Evolutionary conservation across 2,329 filamentous ascomycete genomes (phyloP).

Genomic region (Aspergillus sp.): DNA sequence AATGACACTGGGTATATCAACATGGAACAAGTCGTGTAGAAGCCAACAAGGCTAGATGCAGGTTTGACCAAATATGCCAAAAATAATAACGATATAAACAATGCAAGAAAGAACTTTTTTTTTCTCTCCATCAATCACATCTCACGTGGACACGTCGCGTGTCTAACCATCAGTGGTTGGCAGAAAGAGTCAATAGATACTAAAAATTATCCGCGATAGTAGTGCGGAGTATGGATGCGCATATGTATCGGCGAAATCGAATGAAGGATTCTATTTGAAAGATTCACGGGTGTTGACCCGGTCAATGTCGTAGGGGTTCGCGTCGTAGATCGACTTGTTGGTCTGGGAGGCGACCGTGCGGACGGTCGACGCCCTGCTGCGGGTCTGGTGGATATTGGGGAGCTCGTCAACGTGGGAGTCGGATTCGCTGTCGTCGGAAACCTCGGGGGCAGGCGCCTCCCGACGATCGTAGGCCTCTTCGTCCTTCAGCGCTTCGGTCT

Average conservation of each 20-base stretch:
- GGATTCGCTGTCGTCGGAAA: slow-evolving; percentile 22
- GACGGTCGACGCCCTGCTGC: slow-evolving; percentile 27
- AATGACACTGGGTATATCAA: slow-evolving; percentile 22
- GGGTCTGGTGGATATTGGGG: slow-evolving; percentile 22
- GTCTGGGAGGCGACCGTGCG: slow-evolving; percentile 20
- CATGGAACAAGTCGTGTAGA: slow-evolving; percentile 6
- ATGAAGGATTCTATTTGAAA: slow-evolving; percentile 22
- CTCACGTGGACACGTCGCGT: slow-evolving; percentile 9
- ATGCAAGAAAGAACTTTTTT: slow-evolving; percentile 2
- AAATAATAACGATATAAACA: not conserved
- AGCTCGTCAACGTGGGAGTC: slow-evolving; percentile 22
- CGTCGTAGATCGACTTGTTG: slow-evolving; percentile 38
- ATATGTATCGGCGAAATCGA: not conserved
- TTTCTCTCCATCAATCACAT: slow-evolving; percentile 12
- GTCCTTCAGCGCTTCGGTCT: slow-evolving; percentile 15
- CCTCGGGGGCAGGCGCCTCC: slow-evolving; percentile 29
- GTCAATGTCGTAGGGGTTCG: slow-evolving; percentile 46
- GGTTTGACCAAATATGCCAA: not conserved
- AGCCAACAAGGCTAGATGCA: not conserved
- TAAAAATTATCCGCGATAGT: slow-evolving; percentile 21
- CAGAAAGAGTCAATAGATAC: slow-evolving; percentile 10
- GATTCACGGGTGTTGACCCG: slow-evolving; percentile 44
- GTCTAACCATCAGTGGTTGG: slow-evolving; percentile 1
- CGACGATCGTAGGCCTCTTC: slow-evolving; percentile 32
- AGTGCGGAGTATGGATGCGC: not conserved